Conservation (phyloP, 768 basidiomycete genomes). For the Collybia sp. region DNA sequence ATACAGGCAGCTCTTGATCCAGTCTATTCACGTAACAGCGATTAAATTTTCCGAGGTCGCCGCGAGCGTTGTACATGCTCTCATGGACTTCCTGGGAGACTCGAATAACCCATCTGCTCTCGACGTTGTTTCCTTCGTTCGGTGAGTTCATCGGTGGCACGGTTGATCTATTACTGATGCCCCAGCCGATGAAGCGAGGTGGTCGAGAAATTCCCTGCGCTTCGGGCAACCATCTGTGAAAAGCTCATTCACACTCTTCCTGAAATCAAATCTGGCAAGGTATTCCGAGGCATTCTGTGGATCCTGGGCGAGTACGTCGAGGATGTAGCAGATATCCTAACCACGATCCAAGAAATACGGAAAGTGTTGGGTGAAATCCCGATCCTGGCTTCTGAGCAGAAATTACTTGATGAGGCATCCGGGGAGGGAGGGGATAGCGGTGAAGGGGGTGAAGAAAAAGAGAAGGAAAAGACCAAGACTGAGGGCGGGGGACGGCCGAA, state of each 20-base stretch:
- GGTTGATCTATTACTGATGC: not conserved
- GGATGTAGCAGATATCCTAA: slow-evolving; percentile 58
- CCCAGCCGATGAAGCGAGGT: slow-evolving; percentile 59
- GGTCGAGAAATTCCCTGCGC: slow-evolving; percentile 92
- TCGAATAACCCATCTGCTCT: slow-evolving; percentile 92
- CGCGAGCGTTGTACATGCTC: slow-evolving; percentile 87
- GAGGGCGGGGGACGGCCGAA: slow-evolving; percentile 54
- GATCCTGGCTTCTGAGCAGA: slow-evolving; percentile 88
- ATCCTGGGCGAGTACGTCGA: slow-evolving; percentile 96
- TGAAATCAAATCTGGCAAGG: slow-evolving; percentile 94
- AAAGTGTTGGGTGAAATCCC: slow-evolving; percentile 95
- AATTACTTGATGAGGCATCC: slow-evolving; percentile 70
- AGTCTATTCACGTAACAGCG: slow-evolving; percentile 94
- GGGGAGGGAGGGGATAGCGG: slow-evolving; percentile 26
- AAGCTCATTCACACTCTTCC: slow-evolving; percentile 77
- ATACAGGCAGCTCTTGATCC: slow-evolving; percentile 93
- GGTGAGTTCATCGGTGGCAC: slow-evolving; percentile 20
- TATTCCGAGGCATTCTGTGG: slow-evolving; percentile 95
- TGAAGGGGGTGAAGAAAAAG: slow-evolving; percentile 47
- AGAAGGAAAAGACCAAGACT: slow-evolving; percentile 39
- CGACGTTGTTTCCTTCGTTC: slow-evolving; percentile 79
- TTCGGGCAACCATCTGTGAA: slow-evolving; percentile 78
- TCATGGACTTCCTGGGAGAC: slow-evolving; percentile 94
- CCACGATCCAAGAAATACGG: slow-evolving; percentile 72
- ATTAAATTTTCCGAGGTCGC: slow-evolving; percentile 97